These are phyloP conservation scores for Aspergillus glaucus DNA, from an alignment of 2,329 filamentous ascomycete species.

Conservation along the genomic window DNA sequence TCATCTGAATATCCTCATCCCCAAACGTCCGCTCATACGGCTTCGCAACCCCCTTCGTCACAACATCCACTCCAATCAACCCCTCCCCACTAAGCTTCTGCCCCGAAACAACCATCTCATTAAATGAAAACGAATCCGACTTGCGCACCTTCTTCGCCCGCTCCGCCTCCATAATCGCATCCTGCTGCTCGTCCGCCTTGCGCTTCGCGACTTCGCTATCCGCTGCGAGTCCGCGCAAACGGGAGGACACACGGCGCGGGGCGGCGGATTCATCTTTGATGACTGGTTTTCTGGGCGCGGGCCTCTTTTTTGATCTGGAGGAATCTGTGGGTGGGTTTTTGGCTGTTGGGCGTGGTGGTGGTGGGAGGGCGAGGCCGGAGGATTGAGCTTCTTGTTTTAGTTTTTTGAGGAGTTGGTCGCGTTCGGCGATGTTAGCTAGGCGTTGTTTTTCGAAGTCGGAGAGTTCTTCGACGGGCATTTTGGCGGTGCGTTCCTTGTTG, in stretches of 20 bases:
- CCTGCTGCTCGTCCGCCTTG: slow-evolving; percentile 60
- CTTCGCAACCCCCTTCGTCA: slow-evolving; percentile 60
- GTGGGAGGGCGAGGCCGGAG: slow-evolving; percentile 58
- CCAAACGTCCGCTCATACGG: slow-evolving; percentile 81
- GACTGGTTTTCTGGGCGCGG: slow-evolving; percentile 54
- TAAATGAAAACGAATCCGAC: slow-evolving; percentile 63
- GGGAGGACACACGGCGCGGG: slow-evolving; percentile 56
- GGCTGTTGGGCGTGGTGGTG: slow-evolving; percentile 44
- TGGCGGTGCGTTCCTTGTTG: slow-evolving; percentile 8
- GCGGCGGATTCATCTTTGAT: slow-evolving; percentile 50
- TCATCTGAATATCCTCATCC: slow-evolving; percentile 74
- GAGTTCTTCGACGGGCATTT: slow-evolving; percentile 42
- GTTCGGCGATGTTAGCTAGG: slow-evolving; percentile 78
- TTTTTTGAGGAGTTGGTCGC: slow-evolving; percentile 74
- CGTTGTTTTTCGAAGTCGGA: slow-evolving; percentile 84
- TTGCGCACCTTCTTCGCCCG: slow-evolving; percentile 58
- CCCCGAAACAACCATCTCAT: slow-evolving; percentile 72
- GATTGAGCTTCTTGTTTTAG: slow-evolving; percentile 62
- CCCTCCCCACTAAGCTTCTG: slow-evolving; percentile 63
- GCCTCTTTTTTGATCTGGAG: slow-evolving; percentile 43
- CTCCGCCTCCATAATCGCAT: slow-evolving; percentile 51
- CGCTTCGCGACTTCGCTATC: slow-evolving; percentile 63
- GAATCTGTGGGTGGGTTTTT: slow-evolving; percentile 44
- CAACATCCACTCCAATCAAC: slow-evolving; percentile 56
- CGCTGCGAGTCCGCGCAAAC: slow-evolving; percentile 56